phyloP scores from a whole-genome alignment of 2,329 filamentous ascomycete genomes.

The Mycosphaerella sp. region DNA sequence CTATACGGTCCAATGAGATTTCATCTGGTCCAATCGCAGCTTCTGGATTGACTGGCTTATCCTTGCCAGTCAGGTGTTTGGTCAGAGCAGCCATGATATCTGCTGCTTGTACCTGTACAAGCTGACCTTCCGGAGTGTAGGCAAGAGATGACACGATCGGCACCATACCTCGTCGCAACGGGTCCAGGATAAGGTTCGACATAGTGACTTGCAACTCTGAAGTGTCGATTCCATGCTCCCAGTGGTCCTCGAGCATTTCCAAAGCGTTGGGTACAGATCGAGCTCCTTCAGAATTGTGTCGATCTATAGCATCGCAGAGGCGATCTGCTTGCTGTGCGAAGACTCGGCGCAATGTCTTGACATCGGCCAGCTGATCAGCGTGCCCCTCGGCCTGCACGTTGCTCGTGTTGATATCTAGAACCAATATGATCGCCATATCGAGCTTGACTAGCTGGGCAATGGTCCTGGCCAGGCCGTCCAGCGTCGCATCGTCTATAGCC shows the following conservation, averaged over 20 bases:
- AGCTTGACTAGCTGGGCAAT: constrained; percentile 75
- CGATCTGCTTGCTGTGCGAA: constrained; percentile 60
- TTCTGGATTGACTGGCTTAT: constrained; percentile 14
- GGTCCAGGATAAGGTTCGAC: constrained; percentile 53
- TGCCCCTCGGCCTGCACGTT: constrained; percentile 11
- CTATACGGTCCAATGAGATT: constrained; percentile 65
- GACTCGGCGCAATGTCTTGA: constrained; percentile 19
- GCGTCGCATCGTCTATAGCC: constrained; percentile 58
- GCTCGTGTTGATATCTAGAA: constrained; percentile 62
- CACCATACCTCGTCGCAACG: constrained; percentile 62
- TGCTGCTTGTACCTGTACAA: constrained; percentile 48
- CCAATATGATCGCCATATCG: constrained; percentile 73
- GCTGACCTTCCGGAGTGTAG: constrained; percentile 49
- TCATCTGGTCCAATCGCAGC: not conserved
- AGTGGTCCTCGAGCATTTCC: constrained; percentile 26
- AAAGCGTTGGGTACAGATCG: constrained; percentile 59
- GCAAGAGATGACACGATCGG: constrained; percentile 63
- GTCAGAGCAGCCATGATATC: constrained; percentile 72
- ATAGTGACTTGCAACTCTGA: constrained; percentile 38
- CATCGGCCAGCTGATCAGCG: constrained; percentile 7
- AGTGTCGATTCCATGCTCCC: constrained; percentile 14
- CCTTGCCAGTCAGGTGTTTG: constrained; percentile 64
- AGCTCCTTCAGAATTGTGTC: constrained; percentile 60
- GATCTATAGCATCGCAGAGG: constrained; percentile 68
- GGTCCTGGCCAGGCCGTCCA: constrained; percentile 74